Conservation (phyloP, 2,329 filamentous ascomycete species). For the Passalora sequoiae region DNA sequence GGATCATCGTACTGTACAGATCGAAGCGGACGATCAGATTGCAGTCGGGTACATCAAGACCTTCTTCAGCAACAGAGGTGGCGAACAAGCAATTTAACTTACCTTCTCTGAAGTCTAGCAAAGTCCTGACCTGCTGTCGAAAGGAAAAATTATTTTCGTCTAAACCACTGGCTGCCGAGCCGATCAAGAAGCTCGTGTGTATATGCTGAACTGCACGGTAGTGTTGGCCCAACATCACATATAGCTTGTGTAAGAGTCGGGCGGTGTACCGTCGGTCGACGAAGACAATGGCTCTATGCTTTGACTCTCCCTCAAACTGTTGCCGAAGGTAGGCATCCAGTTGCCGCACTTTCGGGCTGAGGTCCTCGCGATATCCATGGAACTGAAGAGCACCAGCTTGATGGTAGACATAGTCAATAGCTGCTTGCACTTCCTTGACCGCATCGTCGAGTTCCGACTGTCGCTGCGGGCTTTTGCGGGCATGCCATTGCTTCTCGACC, state of each 20-base stretch:
- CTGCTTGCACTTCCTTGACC: constrained; percentile 54
- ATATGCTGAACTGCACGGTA: constrained; percentile 59
- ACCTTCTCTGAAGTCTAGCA: constrained; percentile 60
- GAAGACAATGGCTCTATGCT: constrained; percentile 78
- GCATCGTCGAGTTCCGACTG: constrained; percentile 48
- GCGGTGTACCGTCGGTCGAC: constrained; percentile 75
- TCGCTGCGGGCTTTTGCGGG: constrained; percentile 22
- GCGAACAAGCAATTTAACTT: constrained; percentile 58
- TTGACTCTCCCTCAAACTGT: constrained; percentile 56
- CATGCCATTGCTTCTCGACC: constrained; percentile 31
- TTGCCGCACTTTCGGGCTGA: constrained; percentile 69
- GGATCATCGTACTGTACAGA: constrained; percentile 81
- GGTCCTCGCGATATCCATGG: constrained; percentile 21
- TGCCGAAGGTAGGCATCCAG: constrained; percentile 58
- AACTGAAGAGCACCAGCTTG: constrained; percentile 7
- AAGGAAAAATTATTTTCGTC: constrained; percentile 61
- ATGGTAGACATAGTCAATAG: constrained; percentile 39
- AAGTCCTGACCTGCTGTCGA: constrained; percentile 66
- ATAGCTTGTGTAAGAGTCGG: constrained; percentile 63
- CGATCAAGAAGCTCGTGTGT: constrained; percentile 60
- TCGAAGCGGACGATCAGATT: constrained; percentile 74
- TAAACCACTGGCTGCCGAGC: constrained; percentile 40
- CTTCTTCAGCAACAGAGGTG: constrained; percentile 62
- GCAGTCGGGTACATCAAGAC: constrained; percentile 61
- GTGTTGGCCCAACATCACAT: constrained; percentile 47